These are phyloP conservation scores for Fusarium longipes DNA, from an alignment of 2,329 filamentous ascomycete species.

Conservation along the genomic window DNA sequence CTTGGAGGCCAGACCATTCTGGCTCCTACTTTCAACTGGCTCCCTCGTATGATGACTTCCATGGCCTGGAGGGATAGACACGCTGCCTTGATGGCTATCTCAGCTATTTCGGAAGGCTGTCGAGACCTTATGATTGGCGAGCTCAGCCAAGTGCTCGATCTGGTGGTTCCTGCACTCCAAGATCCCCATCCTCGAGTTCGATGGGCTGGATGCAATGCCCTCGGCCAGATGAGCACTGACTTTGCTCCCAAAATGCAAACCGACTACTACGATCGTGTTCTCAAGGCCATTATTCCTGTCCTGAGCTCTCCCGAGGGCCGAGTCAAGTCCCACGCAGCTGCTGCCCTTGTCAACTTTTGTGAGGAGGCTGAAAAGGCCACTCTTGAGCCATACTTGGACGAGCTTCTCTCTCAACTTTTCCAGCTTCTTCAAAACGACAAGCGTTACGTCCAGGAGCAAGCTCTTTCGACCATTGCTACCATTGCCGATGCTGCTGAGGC, in stretches of 20 bases:
- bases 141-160: conserved; percentile 89
- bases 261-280: conserved; percentile 88
- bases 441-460: conserved; percentile 97
- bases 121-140: conserved; percentile 96
- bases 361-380: conserved; percentile 95
- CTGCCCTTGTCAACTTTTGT: conserved; percentile 98
- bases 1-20: conserved; percentile 94
- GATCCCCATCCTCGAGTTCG: conserved; percentile 93
- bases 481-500: conserved; percentile 98
- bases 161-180: conserved; percentile 91
- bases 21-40: conserved; percentile 94
- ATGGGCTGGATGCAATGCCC: conserved; percentile 96
- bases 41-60: conserved; percentile 97
- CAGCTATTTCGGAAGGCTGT: conserved; percentile 97
- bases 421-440: conserved; percentile 90
- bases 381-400: conserved; percentile 91
- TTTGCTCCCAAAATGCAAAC: conserved; percentile 98
- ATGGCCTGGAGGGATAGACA: conserved; percentile 95
- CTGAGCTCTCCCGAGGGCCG: conserved; percentile 89
- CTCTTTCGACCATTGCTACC: conserved; percentile 95
- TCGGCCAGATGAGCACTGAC: conserved; percentile 99
- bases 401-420: conserved; percentile 86
- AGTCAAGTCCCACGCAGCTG: conserved; percentile 95
- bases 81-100: conserved; percentile 98
- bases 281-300: conserved; percentile 92